Evolutionary conservation across 2,329 filamentous ascomycete genomes (phyloP), one percentile per base, ranked within the genome.

Genomic region (Aureobasidium sp.): DNA sequence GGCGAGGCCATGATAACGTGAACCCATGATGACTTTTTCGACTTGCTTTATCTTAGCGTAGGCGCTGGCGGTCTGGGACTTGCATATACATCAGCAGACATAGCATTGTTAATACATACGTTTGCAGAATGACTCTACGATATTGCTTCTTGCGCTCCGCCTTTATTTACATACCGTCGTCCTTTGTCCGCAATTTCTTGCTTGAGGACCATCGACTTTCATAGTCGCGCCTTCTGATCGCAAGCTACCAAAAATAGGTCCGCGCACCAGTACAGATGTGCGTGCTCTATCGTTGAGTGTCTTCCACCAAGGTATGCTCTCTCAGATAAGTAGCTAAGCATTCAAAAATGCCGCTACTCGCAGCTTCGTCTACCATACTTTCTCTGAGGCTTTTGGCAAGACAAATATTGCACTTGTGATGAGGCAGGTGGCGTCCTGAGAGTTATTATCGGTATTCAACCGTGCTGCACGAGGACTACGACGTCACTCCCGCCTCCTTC

Each of bases 1-100:
- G 71, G 73, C 24, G 75, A 75, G 39, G 68, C 72, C 26, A 70
- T 70, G 69, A 65, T 70, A 43, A 66, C 66, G 37, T 70, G 67
- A 68, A 53, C 3, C 32, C 41, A 39, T 37, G 48, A 47, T 47
- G n/a, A 34, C 10, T 43, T 62, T 41, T 44, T 62, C 55, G 27
- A 61, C 52, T 63, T 62, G 50, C 36, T 65, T 52, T 36, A 59
- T 36, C 51, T 67, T 68, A 68, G 67, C 68, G 66, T 59, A 39
- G 68, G 67, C 65, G 68, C 63, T 67, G 66, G 66, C 41, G 64
- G 29, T 34, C 36, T 26, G 43, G 43, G 29, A 46, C 41, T 29
- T 59, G 52, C 52, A 56, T 56, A 17, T 36, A 32, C 37, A 43
- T 43, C 34, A 15, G n/a, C 20, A 13, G 7, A 43, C 34, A 43